These are phyloP conservation scores for Plantago elongata DNA, from an alignment of 257 asterid genomes.

Conservation along the genomic window DNA sequence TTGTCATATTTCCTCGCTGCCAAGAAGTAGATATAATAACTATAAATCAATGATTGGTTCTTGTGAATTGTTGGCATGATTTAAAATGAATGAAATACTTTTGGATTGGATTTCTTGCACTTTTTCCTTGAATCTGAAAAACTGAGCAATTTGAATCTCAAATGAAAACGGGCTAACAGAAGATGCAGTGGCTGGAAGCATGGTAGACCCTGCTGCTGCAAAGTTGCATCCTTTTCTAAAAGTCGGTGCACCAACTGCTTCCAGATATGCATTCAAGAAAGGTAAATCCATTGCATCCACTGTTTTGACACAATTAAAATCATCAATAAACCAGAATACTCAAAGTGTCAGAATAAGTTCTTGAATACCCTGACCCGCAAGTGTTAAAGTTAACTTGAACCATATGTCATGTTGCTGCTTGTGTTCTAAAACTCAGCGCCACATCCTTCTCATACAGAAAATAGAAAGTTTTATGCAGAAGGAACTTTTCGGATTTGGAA, in stretches of 20 bases:
- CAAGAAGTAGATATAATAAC: constrained; percentile 7
- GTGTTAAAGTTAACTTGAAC: too few species aligned
- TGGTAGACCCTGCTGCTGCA: constrained; percentile 77
- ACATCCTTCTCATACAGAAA: too few species aligned
- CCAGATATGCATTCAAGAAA: constrained; percentile 73
- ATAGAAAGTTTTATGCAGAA: too few species aligned
- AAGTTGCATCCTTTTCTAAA: constrained; percentile 80
- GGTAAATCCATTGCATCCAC: constrained; percentile 96
- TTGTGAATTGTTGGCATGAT: neutral
- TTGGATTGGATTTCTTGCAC: constrained; percentile 53
- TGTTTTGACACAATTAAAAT: constrained; percentile 23
- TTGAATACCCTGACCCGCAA: too few species aligned
- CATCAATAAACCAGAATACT: neutral
- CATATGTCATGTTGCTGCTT: too few species aligned
- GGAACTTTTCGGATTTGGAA: too few species aligned
- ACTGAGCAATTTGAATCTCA: constrained; percentile 75
- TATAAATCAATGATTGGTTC: neutral
- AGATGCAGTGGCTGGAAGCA: constrained; percentile 52
- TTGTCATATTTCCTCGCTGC: constrained; percentile 62
- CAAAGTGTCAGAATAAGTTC: too few species aligned
- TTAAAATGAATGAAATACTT: constrained; percentile 27
- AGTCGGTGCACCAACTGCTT: constrained; percentile 63
- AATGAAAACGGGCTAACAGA: constrained; percentile 57
- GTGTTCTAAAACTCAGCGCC: too few species aligned
- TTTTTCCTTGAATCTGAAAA: constrained; percentile 74